Evolutionary conservation across 2,329 filamentous ascomycete genomes (phyloP).

Genomic region (Nemania diffusa): DNA sequence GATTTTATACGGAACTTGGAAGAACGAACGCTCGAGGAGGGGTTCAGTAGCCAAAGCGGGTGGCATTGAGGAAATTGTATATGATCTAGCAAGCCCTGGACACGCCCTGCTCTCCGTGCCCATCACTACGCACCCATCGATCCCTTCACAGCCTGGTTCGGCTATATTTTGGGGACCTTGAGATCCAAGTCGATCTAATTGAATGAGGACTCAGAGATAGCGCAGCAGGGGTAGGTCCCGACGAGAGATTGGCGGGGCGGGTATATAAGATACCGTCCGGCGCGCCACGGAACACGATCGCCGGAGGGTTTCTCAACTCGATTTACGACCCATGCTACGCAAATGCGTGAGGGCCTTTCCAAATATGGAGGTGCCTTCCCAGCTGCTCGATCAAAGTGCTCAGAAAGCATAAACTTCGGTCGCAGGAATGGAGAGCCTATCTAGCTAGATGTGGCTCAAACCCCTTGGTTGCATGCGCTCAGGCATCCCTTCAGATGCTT

Average conservation of each 20-base stretch:
- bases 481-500: slow-evolving; percentile 27
- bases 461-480: slow-evolving; percentile 19
- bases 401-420: slow-evolving; percentile 20
- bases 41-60: slow-evolving; percentile 71
- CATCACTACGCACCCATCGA: slow-evolving; percentile 22
- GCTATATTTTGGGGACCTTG: slow-evolving; percentile 18
- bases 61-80: slow-evolving; percentile 70
- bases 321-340: background rate
- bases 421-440: slow-evolving; percentile 18
- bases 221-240: background rate
- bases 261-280: slow-evolving; percentile 26
- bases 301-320: slow-evolving; percentile 5
- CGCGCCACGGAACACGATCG: slow-evolving; percentile 19
- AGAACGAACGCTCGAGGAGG: slow-evolving; percentile 92
- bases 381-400: slow-evolving; percentile 11
- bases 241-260: slow-evolving; percentile 14
- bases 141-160: slow-evolving; percentile 28
- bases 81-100: slow-evolving; percentile 24
- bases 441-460: slow-evolving; percentile 21
- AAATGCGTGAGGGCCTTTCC: slow-evolving; percentile 7
- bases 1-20: slow-evolving; percentile 97
- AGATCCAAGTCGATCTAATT: slow-evolving; percentile 2
- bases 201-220: slow-evolving; percentile 8
- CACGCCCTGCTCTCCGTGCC: slow-evolving; percentile 16
- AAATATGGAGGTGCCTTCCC: slow-evolving; percentile 1